Percentiles rank a stretch among this genome's conserved stretches.
Evolutionary conservation across 2,329 filamentous ascomycete species (phyloP).

Genomic region (Helotiales sp.): DNA sequence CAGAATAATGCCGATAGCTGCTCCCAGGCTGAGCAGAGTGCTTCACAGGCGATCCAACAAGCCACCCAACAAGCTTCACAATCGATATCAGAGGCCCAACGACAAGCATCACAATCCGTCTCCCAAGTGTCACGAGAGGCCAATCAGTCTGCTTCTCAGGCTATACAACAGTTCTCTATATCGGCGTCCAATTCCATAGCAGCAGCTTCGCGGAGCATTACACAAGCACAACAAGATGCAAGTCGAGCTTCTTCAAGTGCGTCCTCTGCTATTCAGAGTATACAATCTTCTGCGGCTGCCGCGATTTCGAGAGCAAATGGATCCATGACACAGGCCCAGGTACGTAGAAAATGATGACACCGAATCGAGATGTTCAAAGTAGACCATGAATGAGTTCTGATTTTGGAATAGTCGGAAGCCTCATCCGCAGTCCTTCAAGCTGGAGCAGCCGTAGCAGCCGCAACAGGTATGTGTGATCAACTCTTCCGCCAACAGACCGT

Average conservation of each 20-base stretch:
- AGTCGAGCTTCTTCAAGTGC: slow-evolving; percentile 24
- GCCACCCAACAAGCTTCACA: slow-evolving; percentile 23
- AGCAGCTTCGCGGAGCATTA: slow-evolving; percentile 27
- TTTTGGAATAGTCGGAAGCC: slow-evolving; percentile 19
- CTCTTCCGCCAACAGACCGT: neutral
- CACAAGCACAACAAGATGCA: slow-evolving; percentile 27
- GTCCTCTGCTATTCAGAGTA: slow-evolving; percentile 23
- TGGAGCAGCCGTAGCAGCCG: slow-evolving; percentile 30
- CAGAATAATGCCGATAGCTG: slow-evolving; percentile 21
- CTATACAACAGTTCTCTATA: slow-evolving; percentile 20
- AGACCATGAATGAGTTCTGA: slow-evolving; percentile 2
- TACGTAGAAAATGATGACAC: slow-evolving; percentile 13
- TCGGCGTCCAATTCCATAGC: slow-evolving; percentile 28
- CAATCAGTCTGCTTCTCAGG: slow-evolving; percentile 27
- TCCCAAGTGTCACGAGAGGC: slow-evolving; percentile 26
- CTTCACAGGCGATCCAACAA: slow-evolving; percentile 26
- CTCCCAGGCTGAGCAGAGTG: slow-evolving; percentile 27
- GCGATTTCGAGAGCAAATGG: slow-evolving; percentile 27
- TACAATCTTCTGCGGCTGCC: slow-evolving; percentile 24
- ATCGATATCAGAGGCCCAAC: slow-evolving; percentile 22
- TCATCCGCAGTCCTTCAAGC: slow-evolving; percentile 29
- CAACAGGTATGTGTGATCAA: slow-evolving; percentile 26
- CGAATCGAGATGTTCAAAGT: neutral
- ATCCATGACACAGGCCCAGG: slow-evolving; percentile 23
- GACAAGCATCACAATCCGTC: slow-evolving; percentile 25